These are phyloP conservation scores for Eucalyptus viminalis DNA, from an alignment of 345 rosid genomes.

Conservation along the genomic window DNA sequence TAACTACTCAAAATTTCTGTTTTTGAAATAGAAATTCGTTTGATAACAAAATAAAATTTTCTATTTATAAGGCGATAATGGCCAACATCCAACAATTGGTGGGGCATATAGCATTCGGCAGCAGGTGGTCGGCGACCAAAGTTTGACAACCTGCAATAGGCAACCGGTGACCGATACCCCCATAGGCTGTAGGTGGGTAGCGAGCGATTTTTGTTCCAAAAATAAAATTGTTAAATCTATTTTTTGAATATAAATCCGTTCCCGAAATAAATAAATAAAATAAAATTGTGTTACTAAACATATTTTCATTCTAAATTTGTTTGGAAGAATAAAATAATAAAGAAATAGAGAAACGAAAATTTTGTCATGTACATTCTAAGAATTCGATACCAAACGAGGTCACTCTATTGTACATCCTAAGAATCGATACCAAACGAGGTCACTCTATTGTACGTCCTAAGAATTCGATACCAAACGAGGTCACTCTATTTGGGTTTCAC, in stretches of 20 bases:
- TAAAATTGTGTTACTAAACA: rapidly evolving
- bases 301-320: rapidly evolving
- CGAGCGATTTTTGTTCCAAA: no score
- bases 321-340: rapidly evolving
- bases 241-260: rapidly evolving
- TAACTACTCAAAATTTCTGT: no score
- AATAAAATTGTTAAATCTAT: no score
- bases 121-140: rapidly evolving
- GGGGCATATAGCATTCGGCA: no score
- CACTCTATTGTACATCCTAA: rapidly evolving
- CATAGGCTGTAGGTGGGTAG: rapidly evolving
- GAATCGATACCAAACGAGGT: background rate
- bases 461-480: background rate
- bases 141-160: no score
- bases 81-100: no score
- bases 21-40: no score
- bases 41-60: no score
- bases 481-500: background rate
- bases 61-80: rapidly evolving
- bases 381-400: background rate
- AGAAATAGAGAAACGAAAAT: rapidly evolving
- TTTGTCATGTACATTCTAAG: rapidly evolving
- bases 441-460: background rate
- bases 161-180: no score
- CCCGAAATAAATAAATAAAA: rapidly evolving